phyloP scores from a whole-genome alignment of 2,329 filamentous ascomycete genomes.

The Didymella pinodella region DNA sequence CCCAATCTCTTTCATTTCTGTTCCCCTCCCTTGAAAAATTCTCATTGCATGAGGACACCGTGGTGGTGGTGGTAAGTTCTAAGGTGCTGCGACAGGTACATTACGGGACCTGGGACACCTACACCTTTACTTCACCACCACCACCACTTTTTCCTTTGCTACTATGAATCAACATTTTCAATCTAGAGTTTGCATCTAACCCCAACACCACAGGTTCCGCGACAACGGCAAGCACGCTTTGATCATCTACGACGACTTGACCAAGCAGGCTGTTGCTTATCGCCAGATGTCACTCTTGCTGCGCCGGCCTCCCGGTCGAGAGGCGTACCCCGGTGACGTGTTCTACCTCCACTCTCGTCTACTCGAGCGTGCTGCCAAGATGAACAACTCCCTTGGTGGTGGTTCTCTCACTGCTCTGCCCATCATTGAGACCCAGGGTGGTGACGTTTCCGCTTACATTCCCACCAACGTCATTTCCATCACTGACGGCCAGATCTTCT shows the following conservation, averaged over 20 bases:
- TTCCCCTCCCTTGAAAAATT: too few species aligned
- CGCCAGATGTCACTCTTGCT: slow-evolving; percentile 99
- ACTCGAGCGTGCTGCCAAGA: slow-evolving; percentile 98
- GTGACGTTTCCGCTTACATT: slow-evolving; percentile 99
- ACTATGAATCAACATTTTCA: too few species aligned
- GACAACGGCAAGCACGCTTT: slow-evolving; percentile 89
- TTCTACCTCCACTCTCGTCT: slow-evolving; percentile 71
- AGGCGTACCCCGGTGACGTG: slow-evolving; percentile 93
- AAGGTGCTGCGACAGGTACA: too few species aligned
- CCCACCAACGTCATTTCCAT: slow-evolving; percentile 99
- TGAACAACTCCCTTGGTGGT: slow-evolving; percentile 93
- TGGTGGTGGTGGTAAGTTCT: too few species aligned
- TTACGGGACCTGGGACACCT: too few species aligned
- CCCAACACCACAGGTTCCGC: slow-evolving; percentile 62
- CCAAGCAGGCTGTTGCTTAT: slow-evolving; percentile 97
- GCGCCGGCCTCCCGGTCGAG: slow-evolving; percentile 96
- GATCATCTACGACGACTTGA: slow-evolving; percentile 92
- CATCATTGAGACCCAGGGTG: slow-evolving; percentile 96
- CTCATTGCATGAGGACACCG: too few species aligned
- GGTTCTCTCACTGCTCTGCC: slow-evolving; percentile 97
- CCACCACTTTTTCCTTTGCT: too few species aligned
- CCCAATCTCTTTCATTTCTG: too few species aligned
- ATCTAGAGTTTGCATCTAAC: too few species aligned
- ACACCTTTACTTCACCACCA: too few species aligned
- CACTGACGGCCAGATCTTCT: slow-evolving; percentile 99